Evolutionary conservation across 495 filamentous ascomycete genomes (phyloP), one percentile per base, ranked within the genome.

Genomic region (Penicillium goetzii): DNA sequence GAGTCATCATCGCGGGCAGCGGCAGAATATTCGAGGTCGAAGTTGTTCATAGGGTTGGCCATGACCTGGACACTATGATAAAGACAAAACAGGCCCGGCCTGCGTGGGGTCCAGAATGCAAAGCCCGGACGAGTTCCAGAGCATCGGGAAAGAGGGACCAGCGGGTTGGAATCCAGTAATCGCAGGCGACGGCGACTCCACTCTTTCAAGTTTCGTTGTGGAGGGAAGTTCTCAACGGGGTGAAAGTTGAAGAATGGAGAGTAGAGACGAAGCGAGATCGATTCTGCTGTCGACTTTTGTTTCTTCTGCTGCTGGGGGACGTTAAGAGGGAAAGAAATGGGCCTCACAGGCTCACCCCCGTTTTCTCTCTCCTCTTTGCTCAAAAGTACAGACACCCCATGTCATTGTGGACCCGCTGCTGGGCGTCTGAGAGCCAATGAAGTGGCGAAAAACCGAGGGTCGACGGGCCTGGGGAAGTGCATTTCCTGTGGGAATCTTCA

Each of bases 91-190:
- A 62, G 62, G 68, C 61, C 61, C 65, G 67, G 64, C 61, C 63
- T 66, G 43, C 69, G 64, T 65, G 67, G 69, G 67, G 69, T 61
- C 62, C 52, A 65, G 63, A 65, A 69, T 69, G 64, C 67, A 69
- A 64, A 63, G 68, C 63, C 55, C 66, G 49, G 69, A 61, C 52
- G 47, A 65, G 69, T 69, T 62, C 70, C 70, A 70, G 63, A 68
- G 62, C 61, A 50, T 49, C 70, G 70, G 70, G 64, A 64, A 68
- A 41, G 30, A 58, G 60, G 60, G 59, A 68, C 69, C 65, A 64
- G 52, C 56, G 61, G 58, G 10, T 38, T 60, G 63, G 67, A 63
- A 60, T 63, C 59, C 50, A 57, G 61, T 64, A 58, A 59, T 36
- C 33, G 43, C 28, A 43, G 51, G 45, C 36, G 34, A 56, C 10